Evolutionary conservation across 2,329 filamentous ascomycete species (phyloP).

Genomic region (Xylariaceae sp.): DNA sequence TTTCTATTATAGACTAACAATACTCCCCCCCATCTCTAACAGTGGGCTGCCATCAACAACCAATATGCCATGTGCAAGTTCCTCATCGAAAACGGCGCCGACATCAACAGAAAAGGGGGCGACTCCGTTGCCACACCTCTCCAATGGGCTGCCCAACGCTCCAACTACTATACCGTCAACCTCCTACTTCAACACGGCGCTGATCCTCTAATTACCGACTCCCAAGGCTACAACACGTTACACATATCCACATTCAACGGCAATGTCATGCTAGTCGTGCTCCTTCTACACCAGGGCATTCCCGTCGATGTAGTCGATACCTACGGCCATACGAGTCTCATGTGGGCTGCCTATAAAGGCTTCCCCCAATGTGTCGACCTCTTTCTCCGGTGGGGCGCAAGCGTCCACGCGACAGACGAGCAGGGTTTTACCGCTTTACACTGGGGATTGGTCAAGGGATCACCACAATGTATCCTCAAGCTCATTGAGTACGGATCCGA

Average conservation of each 20-base stretch:
- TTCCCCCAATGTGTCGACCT: slow-evolving; percentile 88
- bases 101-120: slow-evolving; percentile 92
- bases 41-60: slow-evolving; percentile 99
- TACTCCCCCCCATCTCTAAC: slow-evolving; percentile 20
- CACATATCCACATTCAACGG: slow-evolving; percentile 97
- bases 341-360: slow-evolving; percentile 99
- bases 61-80: slow-evolving; percentile 97
- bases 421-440: slow-evolving; percentile 92
- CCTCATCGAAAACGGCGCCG: slow-evolving; percentile 76
- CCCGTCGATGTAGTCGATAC: slow-evolving; percentile 86
- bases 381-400: slow-evolving; percentile 91
- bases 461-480: slow-evolving; percentile 83
- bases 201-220: slow-evolving; percentile 86
- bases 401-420: slow-evolving; percentile 85
- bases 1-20: not conserved
- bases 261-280: slow-evolving; percentile 82
- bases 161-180: slow-evolving; percentile 94
- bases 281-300: slow-evolving; percentile 92
- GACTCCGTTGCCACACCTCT: slow-evolving; percentile 91
- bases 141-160: slow-evolving; percentile 95
- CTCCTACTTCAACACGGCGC: slow-evolving; percentile 87
- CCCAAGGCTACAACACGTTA: slow-evolving; percentile 95
- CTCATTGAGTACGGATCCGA: slow-evolving; percentile 94
- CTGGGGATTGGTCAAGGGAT: slow-evolving; percentile 95
- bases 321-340: slow-evolving; percentile 88